Base-by-base conservation (phyloP, 768 basidiomycete genomes). In the Trametes cinnabarina region DNA sequence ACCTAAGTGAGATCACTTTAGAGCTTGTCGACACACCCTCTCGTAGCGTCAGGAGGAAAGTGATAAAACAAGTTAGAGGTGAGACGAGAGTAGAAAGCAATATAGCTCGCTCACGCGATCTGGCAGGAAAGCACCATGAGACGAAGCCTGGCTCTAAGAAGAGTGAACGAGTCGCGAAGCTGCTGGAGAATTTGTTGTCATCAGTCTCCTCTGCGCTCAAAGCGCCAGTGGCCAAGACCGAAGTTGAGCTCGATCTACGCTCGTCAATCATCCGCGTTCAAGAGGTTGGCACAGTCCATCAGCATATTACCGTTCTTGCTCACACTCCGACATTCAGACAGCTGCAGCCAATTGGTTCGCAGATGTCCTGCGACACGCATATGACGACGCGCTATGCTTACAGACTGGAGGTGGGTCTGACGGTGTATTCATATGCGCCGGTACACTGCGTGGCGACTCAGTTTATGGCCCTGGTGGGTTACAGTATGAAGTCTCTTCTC, bases 371-470 rank as follows among this genome's bases (percentile, higher is more conserved):
- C 75, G 88, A 62, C 89, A 94, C 70, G 83, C 90, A 0, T 97
- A 92, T 63, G 90, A 92, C 55, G 88, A 88, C 54, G 78, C 81
- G 0, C 73, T 87, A 25, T 79, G 78, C 47, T 71, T 84, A 64
- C 78, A 82, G 64, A 83, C 77, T 20, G 77, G 76, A 50, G 82
- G 79, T 11, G 90, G 84, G 2, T 83, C 90, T 0, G 91, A 95
- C 66, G 90, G 85, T 0, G 90, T 90, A 10, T 77, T 96, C 51
- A 82, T 94, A 25, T 88, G 85, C 63, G 88, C 87, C 22, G 94
- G 94, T 8, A 92, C 91, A 1, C 73, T 94, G 42, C 83, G 94
- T 47, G 93, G 94, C 5, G 94, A 96, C 68, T 87, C 88, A 1
- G 75, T 82, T 2, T 95, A 95, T 72, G 88, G 90, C 0, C 85